Conservation (phyloP, 306 rosid genomes). For the Vigna radiata region DNA sequence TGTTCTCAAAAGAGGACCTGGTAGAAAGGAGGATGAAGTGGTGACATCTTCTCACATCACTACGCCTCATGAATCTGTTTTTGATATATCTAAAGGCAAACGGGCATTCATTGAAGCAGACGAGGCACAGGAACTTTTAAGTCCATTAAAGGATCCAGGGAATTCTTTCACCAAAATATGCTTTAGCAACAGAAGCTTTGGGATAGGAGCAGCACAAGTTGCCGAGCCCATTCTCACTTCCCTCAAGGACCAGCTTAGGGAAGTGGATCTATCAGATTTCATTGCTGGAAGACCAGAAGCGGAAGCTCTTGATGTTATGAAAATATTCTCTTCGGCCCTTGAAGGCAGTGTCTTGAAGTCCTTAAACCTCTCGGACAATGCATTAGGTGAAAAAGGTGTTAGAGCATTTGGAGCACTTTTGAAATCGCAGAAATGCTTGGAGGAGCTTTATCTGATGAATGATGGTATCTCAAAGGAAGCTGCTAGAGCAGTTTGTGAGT, state of each 20-base stretch:
- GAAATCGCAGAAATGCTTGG: constrained; percentile 75
- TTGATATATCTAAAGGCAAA: constrained; percentile 81
- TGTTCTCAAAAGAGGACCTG: constrained; percentile 74
- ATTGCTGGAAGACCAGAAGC: constrained; percentile 85
- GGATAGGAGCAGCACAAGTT: constrained; percentile 71
- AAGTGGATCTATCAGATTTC: constrained; percentile 84
- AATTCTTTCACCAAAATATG: constrained; percentile 89
- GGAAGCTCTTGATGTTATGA: constrained; percentile 87
- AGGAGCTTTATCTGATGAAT: constrained; percentile 85
- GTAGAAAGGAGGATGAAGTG: constrained; percentile 48
- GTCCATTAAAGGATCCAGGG: constrained; percentile 71
- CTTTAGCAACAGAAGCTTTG: constrained; percentile 93
- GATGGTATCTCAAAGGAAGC: constrained; percentile 93
- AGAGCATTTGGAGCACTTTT: constrained; percentile 84
- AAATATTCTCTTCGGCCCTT: constrained; percentile 74
- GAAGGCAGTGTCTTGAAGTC: constrained; percentile 72
- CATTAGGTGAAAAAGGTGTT: constrained; percentile 93
- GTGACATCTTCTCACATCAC: constrained; percentile 41
- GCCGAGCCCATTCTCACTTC: constrained; percentile 73
- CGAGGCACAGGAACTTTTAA: constrained; percentile 78
- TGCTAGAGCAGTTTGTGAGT: constrained; percentile 76
- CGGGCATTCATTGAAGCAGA: constrained; percentile 81
- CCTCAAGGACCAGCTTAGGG: constrained; percentile 75
- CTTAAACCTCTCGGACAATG: constrained; percentile 83
- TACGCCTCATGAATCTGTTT: constrained; percentile 55